Evolutionary conservation across 2,329 filamentous ascomycete species (phyloP), one percentile per base, ranked within the genome.

Genomic region (Celoporthe dispersa): DNA sequence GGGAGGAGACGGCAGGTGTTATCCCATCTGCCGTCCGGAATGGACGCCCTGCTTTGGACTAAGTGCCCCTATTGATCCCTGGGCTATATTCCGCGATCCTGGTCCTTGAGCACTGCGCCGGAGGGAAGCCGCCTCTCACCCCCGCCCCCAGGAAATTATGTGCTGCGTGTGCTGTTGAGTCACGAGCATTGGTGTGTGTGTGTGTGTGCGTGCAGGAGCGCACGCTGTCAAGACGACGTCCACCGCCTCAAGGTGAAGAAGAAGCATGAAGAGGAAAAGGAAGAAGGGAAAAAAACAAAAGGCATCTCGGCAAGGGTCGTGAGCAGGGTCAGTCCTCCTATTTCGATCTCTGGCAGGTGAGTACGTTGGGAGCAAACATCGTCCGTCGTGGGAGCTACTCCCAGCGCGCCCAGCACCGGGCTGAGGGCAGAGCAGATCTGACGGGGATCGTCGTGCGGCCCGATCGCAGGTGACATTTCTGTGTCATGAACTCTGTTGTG

Each of bases 41-140:
- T 57, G 53, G 33, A 28, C 7, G 44, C 16, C 14, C 53, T 19
- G 28, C 25, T 19, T 57, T 4, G 53, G 53, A 11, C 22, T 48
- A 48, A 48, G 0, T 11, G 60, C 60, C 60, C 60, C 60, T 63
- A 39, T 63, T 63, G 19, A 63, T 63, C 60, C 60, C 60, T 63
- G 60, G 37, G n/a, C 60, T 63, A 63, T 63, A 63, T 28, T 35
- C 39, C 35, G n/a, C n/a, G 1, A 63, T 63, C 60, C 60, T 16
- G 37, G 60, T 41, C 35, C 35, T 19, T n/a, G 60, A 28, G n/a
- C 25, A 44, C 39, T 39, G 60, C 51, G n/a, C 51, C 16, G 51
- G 12, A 55, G 22, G 51, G 51, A 28, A 12, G 16, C 44, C 8
- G 25, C 51, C n/a, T 14, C 31, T 28, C 2, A n/a, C n/a, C n/a